A percentile compares a stretch with the other conserved stretches of the same genome.
phyloP scores from a whole-genome alignment of 2,329 filamentous ascomycete genomes.

The Corynespora cassiicola region DNA sequence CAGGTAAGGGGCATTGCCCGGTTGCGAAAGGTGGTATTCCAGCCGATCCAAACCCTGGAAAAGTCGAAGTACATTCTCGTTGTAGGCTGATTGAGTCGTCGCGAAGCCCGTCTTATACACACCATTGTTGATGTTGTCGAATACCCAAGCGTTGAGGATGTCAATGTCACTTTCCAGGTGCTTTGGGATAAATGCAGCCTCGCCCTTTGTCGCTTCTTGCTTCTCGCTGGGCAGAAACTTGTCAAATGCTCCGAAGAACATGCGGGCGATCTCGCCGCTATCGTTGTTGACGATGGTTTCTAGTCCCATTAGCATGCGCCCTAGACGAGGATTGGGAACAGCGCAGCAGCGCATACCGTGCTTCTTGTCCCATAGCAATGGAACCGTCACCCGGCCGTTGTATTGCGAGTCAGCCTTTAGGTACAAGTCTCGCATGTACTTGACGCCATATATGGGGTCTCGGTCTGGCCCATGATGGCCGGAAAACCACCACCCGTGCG shows the following conservation, averaged over 20 bases:
- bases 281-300: conserved; percentile 45
- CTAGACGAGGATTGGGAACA: not conserved
- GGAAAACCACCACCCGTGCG: conserved; percentile 42
- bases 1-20: conserved; percentile 67
- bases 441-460: conserved; percentile 39
- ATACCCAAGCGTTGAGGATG: conserved; percentile 79
- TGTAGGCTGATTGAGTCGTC: conserved; percentile 82
- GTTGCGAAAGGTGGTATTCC: conserved; percentile 70
- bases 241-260: conserved; percentile 42
- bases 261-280: conserved; percentile 41
- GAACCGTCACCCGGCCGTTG: conserved; percentile 74
- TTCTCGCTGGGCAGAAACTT: conserved; percentile 52
- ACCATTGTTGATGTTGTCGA: conserved; percentile 65
- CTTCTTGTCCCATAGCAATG: conserved; percentile 76
- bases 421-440: conserved; percentile 69
- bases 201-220: conserved; percentile 59
- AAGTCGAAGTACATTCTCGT: conserved; percentile 72
- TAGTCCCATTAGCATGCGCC: conserved; percentile 16
- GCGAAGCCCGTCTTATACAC: conserved; percentile 77
- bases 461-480: conserved; percentile 29
- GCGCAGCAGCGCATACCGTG: conserved; percentile 41
- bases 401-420: conserved; percentile 66
- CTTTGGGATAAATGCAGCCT: conserved; percentile 72
- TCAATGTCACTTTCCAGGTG: conserved; percentile 74
- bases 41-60: conserved; percentile 80